Evolutionary conservation across 2,329 filamentous ascomycete genomes (phyloP), one percentile per base, ranked within the genome.

Genomic region (Tolypocladium album): DNA sequence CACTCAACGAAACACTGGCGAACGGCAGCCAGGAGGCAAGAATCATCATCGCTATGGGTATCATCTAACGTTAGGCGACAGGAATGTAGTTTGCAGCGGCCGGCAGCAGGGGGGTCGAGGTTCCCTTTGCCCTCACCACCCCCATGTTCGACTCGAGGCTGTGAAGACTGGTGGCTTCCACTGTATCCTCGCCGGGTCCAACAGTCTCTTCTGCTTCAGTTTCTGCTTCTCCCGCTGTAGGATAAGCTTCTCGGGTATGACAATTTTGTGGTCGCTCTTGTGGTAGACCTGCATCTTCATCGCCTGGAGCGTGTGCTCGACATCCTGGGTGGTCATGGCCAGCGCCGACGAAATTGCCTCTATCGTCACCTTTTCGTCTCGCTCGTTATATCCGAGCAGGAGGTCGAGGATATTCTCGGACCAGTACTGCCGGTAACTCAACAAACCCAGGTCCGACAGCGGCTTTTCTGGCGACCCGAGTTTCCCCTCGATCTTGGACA

Each of bases 141-240:
- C 95, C 94, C 94, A 97, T 15, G 93, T 97, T 67, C 93, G 83
- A 66, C 86, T 90, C 17, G 89, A 90, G 1, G 93, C 92, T 34
- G 88, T 92, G 70, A 97, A 97, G 0, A 97, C 89, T 0, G 94
- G 94, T 13, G 94, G 93, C 74, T 96, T 97, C 94, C 94, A 99
- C 68, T 92, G 88, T 60, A 99, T 85, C 67, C 84, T 83, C 24
- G 85, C 82, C 0, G 92, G 81, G 62, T 96, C 89, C 64, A 99
- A 92, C 53, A 82, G 76, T 59, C 88, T 82, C 72, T 87, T 88
- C 61, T 87, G 85, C 75, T 95, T 97, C 58, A 84, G 71, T 75
- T 88, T 92, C 65, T 89, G 85, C 75, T 91, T 95, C 66, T 92
- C 88, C 64, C 89, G 82, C 68, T 90, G 85, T 71, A 88, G 82